Conservation (phyloP, 2,329 filamentous ascomycete species). For the Alternaria burnsii region DNA sequence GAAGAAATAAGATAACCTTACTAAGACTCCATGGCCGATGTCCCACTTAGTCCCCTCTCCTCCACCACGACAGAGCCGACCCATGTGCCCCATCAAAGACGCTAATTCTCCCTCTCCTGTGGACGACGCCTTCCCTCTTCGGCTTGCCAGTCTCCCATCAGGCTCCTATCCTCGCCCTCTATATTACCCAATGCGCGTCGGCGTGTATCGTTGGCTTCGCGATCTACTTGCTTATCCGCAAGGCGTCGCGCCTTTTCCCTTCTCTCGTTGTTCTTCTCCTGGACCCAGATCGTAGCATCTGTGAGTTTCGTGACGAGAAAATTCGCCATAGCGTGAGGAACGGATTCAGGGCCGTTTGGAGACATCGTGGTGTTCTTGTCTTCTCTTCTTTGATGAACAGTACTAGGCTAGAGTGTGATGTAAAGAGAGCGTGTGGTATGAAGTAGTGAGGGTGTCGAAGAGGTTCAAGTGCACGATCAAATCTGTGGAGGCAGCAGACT, state of each 20-base stretch:
- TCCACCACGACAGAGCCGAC: no score
- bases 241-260: neutral
- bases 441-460: no score
- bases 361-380: neutral
- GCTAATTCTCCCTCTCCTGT: no score
- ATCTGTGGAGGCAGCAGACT: no score
- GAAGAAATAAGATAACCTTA: no score
- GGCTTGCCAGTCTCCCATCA: constrained; percentile 1
- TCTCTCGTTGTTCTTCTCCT: neutral
- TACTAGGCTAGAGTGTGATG: no score
- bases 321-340: neutral
- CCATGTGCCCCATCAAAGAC: neutral
- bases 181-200: neutral
- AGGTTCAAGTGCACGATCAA: no score
- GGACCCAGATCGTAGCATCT: neutral
- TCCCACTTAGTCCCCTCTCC: no score
- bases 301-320: neutral
- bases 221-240: accelerated
- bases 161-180: neutral
- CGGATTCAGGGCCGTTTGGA: neutral
- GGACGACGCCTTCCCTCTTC: neutral
- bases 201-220: no score
- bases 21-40: no score
- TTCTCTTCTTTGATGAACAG: no score
- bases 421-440: no score